Base-by-base conservation (phyloP, 352 stramenopile genomes). In the Pythium plurisporium region DNA sequence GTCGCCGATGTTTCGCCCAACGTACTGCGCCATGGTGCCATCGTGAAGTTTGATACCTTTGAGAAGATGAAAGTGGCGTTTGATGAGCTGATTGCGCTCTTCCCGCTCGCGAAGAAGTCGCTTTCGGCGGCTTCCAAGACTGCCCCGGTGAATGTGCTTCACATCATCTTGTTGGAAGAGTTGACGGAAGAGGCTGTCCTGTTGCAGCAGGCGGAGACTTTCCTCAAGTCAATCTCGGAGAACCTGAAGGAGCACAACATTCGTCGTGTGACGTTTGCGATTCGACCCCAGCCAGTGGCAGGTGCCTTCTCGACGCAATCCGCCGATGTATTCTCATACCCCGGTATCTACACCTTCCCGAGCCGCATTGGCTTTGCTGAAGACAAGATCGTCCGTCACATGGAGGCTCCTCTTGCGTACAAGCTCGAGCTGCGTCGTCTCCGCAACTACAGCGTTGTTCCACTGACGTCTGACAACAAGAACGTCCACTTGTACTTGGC, bases 401-500 rank as follows among this genome's bases (percentile, higher is more conserved):
- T 99, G 62, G 97, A 99, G 70, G 96, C 97, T 5, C 95, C 95
- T 23, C 80, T 98, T 19, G 96, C 96, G 5, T 98, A 98, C 77
- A 97, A 99, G 77, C 86, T 99, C n/a, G 97, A 99, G 64, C 82
- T 99, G 67, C 79, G 85, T 55, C 90, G 97, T 51, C 76, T 99
- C 14, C 79, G 92, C 45, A 99, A 99, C 77, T 99, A 99, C 80
- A 96, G 79, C 59, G 91, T 99, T 0, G 83, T 72, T 37, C 89
- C 96, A 29, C 74, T 99, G n/a, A 82, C 86, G 25, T 92, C 87
- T 6, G 82, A 94, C 50, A 93, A 98, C 66, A 98, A 97, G 63
- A 97, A 99, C 66, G 94, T 99, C 49, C 97, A 99, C 72, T 69
- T 99, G 55, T 99, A 99, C 81, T 80, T 98, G 65, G 96, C 94